Evolutionary conservation across 768 basidiomycete species (phyloP).

Genomic region (Hysterangium stoloniferum): DNA sequence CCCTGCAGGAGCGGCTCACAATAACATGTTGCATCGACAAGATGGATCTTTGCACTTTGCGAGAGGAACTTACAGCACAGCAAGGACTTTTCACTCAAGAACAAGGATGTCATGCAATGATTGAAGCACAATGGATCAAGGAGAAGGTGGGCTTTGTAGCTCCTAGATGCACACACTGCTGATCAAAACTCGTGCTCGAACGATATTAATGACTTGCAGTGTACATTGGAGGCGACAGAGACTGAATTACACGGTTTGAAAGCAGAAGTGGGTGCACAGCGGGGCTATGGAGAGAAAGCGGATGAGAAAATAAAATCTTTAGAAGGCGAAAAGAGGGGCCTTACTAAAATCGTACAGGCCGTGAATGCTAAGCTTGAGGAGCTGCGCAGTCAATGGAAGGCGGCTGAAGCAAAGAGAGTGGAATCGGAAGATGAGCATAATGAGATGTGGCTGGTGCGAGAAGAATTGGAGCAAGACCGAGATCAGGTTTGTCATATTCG

Average conservation of each 20-base stretch:
- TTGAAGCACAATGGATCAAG: neutral
- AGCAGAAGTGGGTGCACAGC: constrained; percentile 62
- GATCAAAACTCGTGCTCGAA: constrained; percentile 11
- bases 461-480: constrained; percentile 48
- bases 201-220: constrained; percentile 30
- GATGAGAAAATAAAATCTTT: constrained; percentile 29
- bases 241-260: constrained; percentile 45
- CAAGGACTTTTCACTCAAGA: neutral
- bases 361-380: constrained; percentile 24
- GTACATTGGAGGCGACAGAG: constrained; percentile 34
- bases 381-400: constrained; percentile 41
- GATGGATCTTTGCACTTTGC: neutral
- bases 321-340: constrained; percentile 9
- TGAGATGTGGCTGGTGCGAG: constrained; percentile 43
- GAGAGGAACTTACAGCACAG: neutral
- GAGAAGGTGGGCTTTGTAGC: neutral
- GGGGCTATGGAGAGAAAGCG: constrained; percentile 52
- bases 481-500: constrained; percentile 42
- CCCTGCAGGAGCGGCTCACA: too few relatives aligned
- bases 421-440: constrained; percentile 52
- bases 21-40: too few relatives aligned
- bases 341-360: constrained; percentile 1
- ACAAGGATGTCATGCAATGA: neutral
- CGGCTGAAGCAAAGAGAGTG: constrained; percentile 44
- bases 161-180: neutral